Percentiles rank a stretch among this genome's conserved stretches.
phyloP scores from a whole-genome alignment of 495 filamentous ascomycete species.

The Aspergillus incahuasiensis region DNA sequence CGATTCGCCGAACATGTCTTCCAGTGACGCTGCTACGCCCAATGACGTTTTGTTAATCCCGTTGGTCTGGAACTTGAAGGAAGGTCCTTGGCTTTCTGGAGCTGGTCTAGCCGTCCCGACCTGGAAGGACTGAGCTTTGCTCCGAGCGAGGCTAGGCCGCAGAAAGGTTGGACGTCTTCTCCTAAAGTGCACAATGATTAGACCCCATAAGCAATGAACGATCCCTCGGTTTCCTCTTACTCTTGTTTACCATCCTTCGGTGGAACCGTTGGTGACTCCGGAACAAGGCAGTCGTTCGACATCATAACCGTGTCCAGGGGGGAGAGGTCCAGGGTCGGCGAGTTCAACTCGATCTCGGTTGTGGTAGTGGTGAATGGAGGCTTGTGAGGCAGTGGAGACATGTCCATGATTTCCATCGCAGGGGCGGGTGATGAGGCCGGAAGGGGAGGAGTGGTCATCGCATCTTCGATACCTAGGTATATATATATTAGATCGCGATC shows the following conservation, averaged over 20 bases:
- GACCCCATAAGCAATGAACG: constrained; percentile 3
- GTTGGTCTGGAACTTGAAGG: constrained; percentile 72
- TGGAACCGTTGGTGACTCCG: constrained; percentile 52
- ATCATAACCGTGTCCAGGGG: constrained; percentile 47
- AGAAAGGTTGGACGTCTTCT: constrained; percentile 38
- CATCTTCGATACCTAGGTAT: constrained; percentile 47
- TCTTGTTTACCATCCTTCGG: constrained; percentile 31
- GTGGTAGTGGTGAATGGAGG: constrained; percentile 53
- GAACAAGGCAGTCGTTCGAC: constrained; percentile 38
- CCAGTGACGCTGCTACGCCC: constrained; percentile 59
- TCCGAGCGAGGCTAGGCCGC: constrained; percentile 38
- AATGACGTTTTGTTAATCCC: constrained; percentile 42
- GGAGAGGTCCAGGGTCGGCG: constrained; percentile 56
- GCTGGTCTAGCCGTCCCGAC: constrained; percentile 30
- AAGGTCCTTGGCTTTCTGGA: constrained; percentile 58
- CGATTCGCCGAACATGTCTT: constrained; percentile 75
- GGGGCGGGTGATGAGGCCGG: constrained; percentile 75
- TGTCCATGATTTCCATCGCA: constrained; percentile 83
- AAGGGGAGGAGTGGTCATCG: constrained; percentile 77
- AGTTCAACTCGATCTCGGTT: constrained; percentile 57
- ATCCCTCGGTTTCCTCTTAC: constrained; percentile 25
- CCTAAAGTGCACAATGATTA: constrained; percentile 24
- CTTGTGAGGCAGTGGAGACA: constrained; percentile 93
- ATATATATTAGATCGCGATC: constrained; percentile 12
- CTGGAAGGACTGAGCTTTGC: constrained; percentile 42